Evolutionary conservation across 2,329 filamentous ascomycete genomes (phyloP).

Genomic region (Colletotrichum simmondsii): DNA sequence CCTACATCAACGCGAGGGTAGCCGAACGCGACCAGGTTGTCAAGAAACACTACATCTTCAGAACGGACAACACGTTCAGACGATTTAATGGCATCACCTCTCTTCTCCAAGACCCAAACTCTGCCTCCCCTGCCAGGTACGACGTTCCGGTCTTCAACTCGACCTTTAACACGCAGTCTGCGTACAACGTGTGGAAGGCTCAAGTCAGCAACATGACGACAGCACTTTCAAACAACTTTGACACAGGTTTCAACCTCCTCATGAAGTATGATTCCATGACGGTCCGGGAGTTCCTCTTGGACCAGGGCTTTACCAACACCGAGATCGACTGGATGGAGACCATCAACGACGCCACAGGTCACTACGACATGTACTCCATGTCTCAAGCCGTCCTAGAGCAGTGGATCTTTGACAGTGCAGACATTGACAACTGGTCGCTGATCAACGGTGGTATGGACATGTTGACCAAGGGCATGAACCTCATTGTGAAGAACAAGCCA

Average conservation of each 20-base stretch:
- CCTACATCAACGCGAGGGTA: conserved; percentile 37
- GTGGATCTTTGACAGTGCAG: conserved; percentile 39
- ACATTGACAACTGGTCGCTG: conserved; percentile 41
- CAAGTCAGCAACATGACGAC: conserved; percentile 26
- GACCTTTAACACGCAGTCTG: conserved; percentile 30
- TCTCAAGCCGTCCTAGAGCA: conserved; percentile 37
- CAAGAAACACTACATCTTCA: conserved; percentile 37
- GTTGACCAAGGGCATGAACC: conserved; percentile 42
- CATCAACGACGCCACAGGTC: conserved; percentile 38
- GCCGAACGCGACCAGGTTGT: conserved; percentile 30
- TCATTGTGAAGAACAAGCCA: conserved; percentile 37
- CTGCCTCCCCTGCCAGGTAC: conserved; percentile 25
- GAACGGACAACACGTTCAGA: conserved; percentile 36
- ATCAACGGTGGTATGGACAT: conserved; percentile 45
- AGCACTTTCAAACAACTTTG: conserved; percentile 33
- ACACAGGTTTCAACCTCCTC: conserved; percentile 35
- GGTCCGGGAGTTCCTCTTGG: conserved; percentile 37
- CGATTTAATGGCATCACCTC: conserved; percentile 35
- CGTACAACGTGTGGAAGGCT: conserved; percentile 19
- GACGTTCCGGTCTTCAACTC: conserved; percentile 33
- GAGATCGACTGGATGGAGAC: conserved; percentile 45
- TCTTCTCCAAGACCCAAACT: conserved; percentile 14
- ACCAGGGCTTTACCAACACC: conserved; percentile 40
- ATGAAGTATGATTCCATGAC: conserved; percentile 38
- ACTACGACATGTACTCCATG: conserved; percentile 39